phyloP scores from a whole-genome alignment of 768 basidiomycete genomes.

The Amanita subjunquillea region DNA sequence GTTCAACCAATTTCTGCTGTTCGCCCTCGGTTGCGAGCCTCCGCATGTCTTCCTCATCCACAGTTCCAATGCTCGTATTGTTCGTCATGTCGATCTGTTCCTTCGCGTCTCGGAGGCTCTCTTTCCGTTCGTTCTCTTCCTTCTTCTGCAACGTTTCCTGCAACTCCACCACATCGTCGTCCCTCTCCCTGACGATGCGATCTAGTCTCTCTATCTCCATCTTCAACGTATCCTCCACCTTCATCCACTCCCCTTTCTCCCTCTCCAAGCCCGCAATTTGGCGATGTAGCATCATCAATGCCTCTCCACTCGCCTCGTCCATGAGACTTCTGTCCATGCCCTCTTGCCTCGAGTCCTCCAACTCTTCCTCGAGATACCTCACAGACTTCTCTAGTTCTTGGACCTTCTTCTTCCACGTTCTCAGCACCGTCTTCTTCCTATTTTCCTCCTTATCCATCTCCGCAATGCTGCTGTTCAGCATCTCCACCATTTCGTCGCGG shows the following conservation, averaged over 20 bases:
- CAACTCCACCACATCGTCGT: slow-evolving; percentile 32
- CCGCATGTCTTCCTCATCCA: slow-evolving; percentile 34
- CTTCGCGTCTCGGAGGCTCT: slow-evolving; percentile 42
- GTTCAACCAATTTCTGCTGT: slow-evolving; percentile 28
- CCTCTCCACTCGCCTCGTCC: slow-evolving; percentile 73
- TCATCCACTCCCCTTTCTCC: slow-evolving; percentile 43
- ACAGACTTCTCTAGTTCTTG: slow-evolving; percentile 62
- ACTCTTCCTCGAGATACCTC: slow-evolving; percentile 70
- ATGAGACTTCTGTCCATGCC: slow-evolving; percentile 77
- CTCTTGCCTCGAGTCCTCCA: slow-evolving; percentile 75
- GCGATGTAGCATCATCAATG: slow-evolving; percentile 67
- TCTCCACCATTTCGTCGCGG: slow-evolving; percentile 61
- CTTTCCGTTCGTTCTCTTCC: slow-evolving; percentile 47
- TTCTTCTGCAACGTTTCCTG: slow-evolving; percentile 32
- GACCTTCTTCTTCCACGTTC: slow-evolving; percentile 70
- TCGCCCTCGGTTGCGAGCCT: slow-evolving; percentile 29
- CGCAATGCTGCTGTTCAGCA: slow-evolving; percentile 43
- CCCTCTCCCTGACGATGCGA: slow-evolving; percentile 32
- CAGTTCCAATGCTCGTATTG: slow-evolving; percentile 28
- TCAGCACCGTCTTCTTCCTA: slow-evolving; percentile 42
- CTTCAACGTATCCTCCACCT: slow-evolving; percentile 29
- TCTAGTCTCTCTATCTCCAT: slow-evolving; percentile 41
- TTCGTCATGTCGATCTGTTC: slow-evolving; percentile 55
- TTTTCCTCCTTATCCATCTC: slow-evolving; percentile 53
- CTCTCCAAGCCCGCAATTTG: slow-evolving; percentile 71